These are phyloP conservation scores for Coffea canephora DNA, from an alignment of 257 asterid genomes.

Conservation along the genomic window DNA sequence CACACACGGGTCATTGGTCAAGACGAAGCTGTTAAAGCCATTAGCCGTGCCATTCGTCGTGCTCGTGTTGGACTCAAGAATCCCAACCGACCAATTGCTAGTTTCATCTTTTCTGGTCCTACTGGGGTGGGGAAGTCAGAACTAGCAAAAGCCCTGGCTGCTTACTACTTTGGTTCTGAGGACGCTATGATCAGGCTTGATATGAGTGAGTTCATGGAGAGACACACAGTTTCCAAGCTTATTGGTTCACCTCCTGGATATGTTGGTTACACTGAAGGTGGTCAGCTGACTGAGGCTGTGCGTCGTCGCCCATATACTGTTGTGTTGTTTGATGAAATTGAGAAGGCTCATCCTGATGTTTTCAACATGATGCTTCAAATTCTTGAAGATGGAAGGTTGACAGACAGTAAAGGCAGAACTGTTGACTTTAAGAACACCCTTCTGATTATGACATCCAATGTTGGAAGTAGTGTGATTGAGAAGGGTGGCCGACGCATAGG, in stretches of 20 bases:
- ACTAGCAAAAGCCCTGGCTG: slow-evolving; percentile 51
- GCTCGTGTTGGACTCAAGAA: slow-evolving; percentile 68
- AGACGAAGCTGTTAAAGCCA: slow-evolving; percentile 62
- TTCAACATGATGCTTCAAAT: slow-evolving; percentile 60
- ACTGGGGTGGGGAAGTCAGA: slow-evolving; percentile 71
- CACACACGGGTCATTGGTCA: slow-evolving; percentile 57
- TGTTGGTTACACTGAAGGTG: slow-evolving; percentile 59
- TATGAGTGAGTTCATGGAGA: slow-evolving; percentile 66
- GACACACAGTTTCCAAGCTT: slow-evolving; percentile 48
- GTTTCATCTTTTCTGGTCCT: slow-evolving; percentile 62
- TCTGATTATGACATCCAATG: slow-evolving; percentile 60
- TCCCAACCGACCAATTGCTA: slow-evolving; percentile 57
- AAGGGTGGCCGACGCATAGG: slow-evolving; percentile 46
- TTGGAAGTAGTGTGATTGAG: slow-evolving; percentile 49
- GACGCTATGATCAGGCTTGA: slow-evolving; percentile 67
- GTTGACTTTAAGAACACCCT: slow-evolving; percentile 62
- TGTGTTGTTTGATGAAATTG: slow-evolving; percentile 65
- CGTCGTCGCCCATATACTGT: slow-evolving; percentile 59
- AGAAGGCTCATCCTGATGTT: slow-evolving; percentile 60
- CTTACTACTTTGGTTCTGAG: slow-evolving; percentile 57
- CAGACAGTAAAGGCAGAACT: slow-evolving; percentile 57
- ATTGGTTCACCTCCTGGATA: slow-evolving; percentile 69
- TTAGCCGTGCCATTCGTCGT: slow-evolving; percentile 60
- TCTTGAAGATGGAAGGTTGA: slow-evolving; percentile 59
- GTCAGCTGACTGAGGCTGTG: slow-evolving; percentile 59